Percentiles rank a stretch among this genome's conserved stretches.
These are phyloP conservation scores for Xylaria sp. DNA, from an alignment of 2,329 filamentous ascomycete species.

Conservation along the genomic window DNA sequence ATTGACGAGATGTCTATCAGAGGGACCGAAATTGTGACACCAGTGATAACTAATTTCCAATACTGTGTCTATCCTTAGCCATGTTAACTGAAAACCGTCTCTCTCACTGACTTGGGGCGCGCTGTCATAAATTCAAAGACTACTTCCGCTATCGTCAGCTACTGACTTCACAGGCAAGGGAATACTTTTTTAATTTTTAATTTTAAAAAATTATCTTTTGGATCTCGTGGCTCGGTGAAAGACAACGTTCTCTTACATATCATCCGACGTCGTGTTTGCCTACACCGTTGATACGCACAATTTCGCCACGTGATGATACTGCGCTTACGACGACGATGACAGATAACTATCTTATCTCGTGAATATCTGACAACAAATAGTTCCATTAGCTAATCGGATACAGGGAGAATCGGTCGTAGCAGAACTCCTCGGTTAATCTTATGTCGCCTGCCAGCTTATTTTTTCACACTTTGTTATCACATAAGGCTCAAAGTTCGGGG, in stretches of 20 bases:
- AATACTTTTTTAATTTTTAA: no score
- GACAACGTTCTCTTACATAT: neutral
- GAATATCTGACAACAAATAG: neutral
- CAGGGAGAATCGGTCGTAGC: no score
- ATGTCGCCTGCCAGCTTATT: neutral
- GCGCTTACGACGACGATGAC: constrained; percentile 12
- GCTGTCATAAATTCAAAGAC: neutral
- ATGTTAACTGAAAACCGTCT: neutral
- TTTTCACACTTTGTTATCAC: neutral
- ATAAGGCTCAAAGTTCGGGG: neutral
- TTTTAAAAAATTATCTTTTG: neutral
- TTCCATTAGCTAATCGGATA: no score
- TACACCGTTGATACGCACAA: neutral
- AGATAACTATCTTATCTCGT: neutral
- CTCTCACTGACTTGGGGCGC: no score
- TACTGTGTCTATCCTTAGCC: neutral
- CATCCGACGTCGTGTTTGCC: neutral
- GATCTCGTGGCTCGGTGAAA: neutral
- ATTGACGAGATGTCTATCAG: neutral
- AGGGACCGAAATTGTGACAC: neutral
- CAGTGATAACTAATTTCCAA: neutral
- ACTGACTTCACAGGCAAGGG: neutral
- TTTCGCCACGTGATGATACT: constrained; percentile 6
- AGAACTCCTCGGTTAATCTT: neutral
- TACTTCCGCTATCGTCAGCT: neutral